Evolutionary conservation across 345 rosid genomes (phyloP).

Genomic region (Citrus hindsii): DNA sequence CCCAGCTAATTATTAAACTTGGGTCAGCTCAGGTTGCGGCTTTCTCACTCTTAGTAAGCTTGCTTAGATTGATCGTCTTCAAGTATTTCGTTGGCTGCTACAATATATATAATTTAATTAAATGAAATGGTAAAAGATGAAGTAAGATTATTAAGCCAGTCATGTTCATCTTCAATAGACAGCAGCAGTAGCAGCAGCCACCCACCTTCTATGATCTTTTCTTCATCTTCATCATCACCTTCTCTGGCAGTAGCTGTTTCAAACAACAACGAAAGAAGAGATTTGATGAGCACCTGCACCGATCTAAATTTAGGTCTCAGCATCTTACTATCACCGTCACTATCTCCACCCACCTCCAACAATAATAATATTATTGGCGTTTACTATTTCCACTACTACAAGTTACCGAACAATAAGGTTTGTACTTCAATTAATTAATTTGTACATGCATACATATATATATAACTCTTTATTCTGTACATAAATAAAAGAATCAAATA

Average conservation of each 20-base stretch:
- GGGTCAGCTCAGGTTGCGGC: conserved; percentile 10
- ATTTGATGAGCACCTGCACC: conserved; percentile 20
- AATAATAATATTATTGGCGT: neutral
- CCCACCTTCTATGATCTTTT: neutral
- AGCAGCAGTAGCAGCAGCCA: conserved; percentile 19
- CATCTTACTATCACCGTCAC: conserved; percentile 6
- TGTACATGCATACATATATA: no score
- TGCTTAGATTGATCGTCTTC: no score
- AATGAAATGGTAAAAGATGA: conserved; percentile 11
- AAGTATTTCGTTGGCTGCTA: no score
- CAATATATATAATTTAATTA: no score
- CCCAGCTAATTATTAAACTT: no score
- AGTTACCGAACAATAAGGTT: neutral
- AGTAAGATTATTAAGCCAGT: neutral
- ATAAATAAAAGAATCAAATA: no score
- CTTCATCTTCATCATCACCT: neutral
- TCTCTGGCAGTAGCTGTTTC: neutral
- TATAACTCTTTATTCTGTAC: no score
- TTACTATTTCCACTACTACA: neutral
- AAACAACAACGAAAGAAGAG: neutral
- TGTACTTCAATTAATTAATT: no score
- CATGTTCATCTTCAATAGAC: conserved; percentile 31
- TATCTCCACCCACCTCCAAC: conserved; percentile 4
- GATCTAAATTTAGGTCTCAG: conserved; percentile 36
- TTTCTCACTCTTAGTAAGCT: neutral